Evolutionary conservation across 2,329 filamentous ascomycete species (phyloP).

Genomic region (Cladosporium sp.): DNA sequence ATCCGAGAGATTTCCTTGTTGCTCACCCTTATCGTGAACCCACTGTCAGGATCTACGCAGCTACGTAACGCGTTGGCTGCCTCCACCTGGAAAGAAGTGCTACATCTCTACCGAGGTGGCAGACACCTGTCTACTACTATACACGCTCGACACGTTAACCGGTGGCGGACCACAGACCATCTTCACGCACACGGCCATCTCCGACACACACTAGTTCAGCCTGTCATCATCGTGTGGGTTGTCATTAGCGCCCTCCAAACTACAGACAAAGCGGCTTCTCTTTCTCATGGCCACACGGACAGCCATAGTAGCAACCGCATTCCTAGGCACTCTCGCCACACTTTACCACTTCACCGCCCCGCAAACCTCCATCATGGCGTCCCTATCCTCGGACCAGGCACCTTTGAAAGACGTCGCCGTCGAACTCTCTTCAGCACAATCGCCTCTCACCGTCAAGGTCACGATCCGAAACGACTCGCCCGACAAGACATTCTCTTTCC

Average conservation of each 20-base stretch:
- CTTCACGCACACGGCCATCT: background rate
- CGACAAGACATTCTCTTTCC: conserved; percentile 32
- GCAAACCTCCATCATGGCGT: conserved; percentile 4
- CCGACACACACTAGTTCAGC: background rate
- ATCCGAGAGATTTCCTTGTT: background rate
- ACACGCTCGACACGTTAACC: background rate
- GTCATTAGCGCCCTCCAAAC: background rate
- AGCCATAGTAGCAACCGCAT: conserved; percentile 6
- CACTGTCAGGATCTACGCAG: background rate
- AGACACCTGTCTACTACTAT: background rate
- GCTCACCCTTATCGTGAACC: background rate
- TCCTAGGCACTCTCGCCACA: conserved; percentile 6
- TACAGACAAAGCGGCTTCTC: background rate
- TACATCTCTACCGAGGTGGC: background rate
- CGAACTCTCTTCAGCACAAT: conserved; percentile 1
- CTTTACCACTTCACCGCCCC: conserved; percentile 5
- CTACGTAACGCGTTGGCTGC: background rate
- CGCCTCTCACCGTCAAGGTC: conserved; percentile 27
- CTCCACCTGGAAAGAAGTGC: background rate
- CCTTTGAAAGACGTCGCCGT: conserved; percentile 1
- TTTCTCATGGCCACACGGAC: conserved; percentile 6
- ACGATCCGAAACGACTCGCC: conserved; percentile 35
- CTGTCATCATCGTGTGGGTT: background rate
- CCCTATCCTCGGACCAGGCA: background rate
- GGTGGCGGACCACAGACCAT: background rate